phyloP scores from a whole-genome alignment of 208 protist species.

The Crithidia fasciculata region DNA sequence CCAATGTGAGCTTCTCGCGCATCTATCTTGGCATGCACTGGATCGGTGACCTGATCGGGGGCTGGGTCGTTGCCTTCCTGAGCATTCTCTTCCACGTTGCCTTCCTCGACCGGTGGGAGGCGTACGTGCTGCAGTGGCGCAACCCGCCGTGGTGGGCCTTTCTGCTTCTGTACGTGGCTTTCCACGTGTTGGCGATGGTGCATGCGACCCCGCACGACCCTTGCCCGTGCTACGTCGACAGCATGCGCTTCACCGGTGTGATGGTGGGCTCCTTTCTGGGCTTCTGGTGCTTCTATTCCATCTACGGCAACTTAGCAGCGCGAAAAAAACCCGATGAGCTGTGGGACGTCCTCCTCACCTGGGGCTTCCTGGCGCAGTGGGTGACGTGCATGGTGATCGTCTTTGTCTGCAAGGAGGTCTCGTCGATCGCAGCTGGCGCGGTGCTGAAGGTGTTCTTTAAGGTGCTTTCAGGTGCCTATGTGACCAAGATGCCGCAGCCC shows the following conservation, averaged over 20 bases:
- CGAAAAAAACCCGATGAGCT: conserved; percentile 24
- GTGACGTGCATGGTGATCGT: conserved; percentile 43
- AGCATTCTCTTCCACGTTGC: conserved; percentile 50
- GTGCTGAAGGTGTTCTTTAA: conserved; percentile 53
- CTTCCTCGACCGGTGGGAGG: conserved; percentile 47
- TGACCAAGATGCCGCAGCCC: conserved; percentile 19
- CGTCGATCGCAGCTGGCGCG: conserved; percentile 28
- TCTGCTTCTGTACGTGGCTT: conserved; percentile 32
- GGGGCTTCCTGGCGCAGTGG: conserved; percentile 49
- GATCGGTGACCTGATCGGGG: conserved; percentile 68
- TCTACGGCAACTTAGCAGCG: conserved; percentile 36
- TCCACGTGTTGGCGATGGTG: conserved; percentile 46
- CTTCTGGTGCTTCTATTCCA: conserved; percentile 35
- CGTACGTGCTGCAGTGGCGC: conserved; percentile 21
- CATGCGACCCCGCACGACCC: conserved; percentile 65
- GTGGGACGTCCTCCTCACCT: conserved; percentile 32
- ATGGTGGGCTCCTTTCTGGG: conserved; percentile 51
- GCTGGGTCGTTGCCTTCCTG: conserved; percentile 42
- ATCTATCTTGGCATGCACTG: conserved; percentile 84
- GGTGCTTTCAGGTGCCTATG: conserved; percentile 40
- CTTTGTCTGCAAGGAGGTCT: conserved; percentile 53
- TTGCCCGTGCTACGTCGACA: conserved; percentile 82
- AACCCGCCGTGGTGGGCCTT: conserved; percentile 42
- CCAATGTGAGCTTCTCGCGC: conserved; percentile 65
- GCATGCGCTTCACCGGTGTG: conserved; percentile 63